Conservation (phyloP, 225 moss, liverwort and hornwort species). For the Marchantia polymorpha region DNA sequence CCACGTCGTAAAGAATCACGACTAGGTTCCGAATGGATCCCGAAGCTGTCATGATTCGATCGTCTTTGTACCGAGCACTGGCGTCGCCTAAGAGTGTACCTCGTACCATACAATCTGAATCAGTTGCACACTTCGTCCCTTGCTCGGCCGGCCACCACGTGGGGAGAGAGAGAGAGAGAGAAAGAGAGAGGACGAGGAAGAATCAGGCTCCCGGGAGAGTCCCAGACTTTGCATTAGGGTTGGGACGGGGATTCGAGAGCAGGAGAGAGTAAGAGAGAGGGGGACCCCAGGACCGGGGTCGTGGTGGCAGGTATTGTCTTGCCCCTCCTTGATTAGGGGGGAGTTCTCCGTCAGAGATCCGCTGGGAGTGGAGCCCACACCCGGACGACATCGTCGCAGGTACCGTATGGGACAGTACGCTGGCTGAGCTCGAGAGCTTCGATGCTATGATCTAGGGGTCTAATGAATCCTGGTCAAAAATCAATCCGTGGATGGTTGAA, state of each 20-base stretch:
- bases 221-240: not conserved
- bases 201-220: not conserved
- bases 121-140: not conserved
- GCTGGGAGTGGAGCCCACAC: not conserved
- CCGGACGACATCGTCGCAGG: not conserved
- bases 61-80: not conserved
- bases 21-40: not conserved
- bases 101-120: not conserved
- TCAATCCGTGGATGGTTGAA: not conserved
- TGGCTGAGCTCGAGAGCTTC: not conserved
- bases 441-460: not conserved
- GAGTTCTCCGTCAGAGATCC: not conserved
- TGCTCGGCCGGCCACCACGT: not conserved
- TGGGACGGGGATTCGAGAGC: not conserved
- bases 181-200: not conserved
- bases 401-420: conserved; percentile 3
- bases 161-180: not conserved
- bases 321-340: not conserved
- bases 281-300: not conserved
- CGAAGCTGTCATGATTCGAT: not conserved
- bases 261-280: not conserved
- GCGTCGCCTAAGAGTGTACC: not conserved
- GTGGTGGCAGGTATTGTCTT: conserved; percentile 4
- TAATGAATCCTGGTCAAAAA: not conserved
- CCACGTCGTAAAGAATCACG: too few species aligned